A percentile compares a stretch with the other conserved stretches of the same genome.
These are phyloP conservation scores for Schwanniomyces occidentalis DNA, from an alignment of 805 yeast genomes.

Conservation along the genomic window DNA sequence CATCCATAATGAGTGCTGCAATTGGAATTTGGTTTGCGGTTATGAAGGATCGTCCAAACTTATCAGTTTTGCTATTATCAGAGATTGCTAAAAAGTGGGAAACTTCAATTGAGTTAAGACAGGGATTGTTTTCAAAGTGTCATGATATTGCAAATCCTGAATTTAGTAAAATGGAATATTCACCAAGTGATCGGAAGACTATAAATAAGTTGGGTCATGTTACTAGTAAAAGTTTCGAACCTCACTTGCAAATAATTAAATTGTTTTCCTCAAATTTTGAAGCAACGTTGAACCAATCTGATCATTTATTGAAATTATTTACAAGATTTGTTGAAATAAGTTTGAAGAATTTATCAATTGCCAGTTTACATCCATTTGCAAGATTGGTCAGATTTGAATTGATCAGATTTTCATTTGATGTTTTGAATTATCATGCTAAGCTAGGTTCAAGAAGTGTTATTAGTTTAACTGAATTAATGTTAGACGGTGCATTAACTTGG, in stretches of 20 bases:
- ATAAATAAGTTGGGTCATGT: constrained; percentile 52
- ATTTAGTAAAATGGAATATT: constrained; percentile 77
- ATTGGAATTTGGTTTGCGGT: constrained; percentile 80
- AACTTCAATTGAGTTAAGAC: constrained; percentile 52
- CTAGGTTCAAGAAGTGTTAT: constrained; percentile 48
- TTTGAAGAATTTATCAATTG: constrained; percentile 49
- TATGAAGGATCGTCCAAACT: constrained; percentile 61
- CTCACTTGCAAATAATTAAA: constrained; percentile 68
- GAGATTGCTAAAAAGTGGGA: constrained; percentile 75
- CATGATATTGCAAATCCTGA: constrained; percentile 62
- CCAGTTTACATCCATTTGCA: constrained; percentile 82
- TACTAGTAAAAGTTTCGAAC: constrained; percentile 53
- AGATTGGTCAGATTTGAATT: constrained; percentile 74
- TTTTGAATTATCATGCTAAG: constrained; percentile 55
- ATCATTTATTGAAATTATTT: constrained; percentile 66
- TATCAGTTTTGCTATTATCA: constrained; percentile 60
- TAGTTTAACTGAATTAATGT: constrained; percentile 49
- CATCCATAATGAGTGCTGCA: constrained; percentile 60
- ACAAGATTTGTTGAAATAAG: constrained; percentile 61
- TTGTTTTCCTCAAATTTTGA: constrained; percentile 77
- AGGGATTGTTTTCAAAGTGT: constrained; percentile 64
- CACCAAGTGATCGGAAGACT: constrained; percentile 72
- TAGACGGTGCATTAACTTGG: constrained; percentile 78
- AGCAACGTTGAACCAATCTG: constrained; percentile 72
- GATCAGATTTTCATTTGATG: constrained; percentile 63